These are phyloP conservation scores for Metschnikowia similis DNA, from an alignment of 805 yeast species.

Conservation along the genomic window DNA sequence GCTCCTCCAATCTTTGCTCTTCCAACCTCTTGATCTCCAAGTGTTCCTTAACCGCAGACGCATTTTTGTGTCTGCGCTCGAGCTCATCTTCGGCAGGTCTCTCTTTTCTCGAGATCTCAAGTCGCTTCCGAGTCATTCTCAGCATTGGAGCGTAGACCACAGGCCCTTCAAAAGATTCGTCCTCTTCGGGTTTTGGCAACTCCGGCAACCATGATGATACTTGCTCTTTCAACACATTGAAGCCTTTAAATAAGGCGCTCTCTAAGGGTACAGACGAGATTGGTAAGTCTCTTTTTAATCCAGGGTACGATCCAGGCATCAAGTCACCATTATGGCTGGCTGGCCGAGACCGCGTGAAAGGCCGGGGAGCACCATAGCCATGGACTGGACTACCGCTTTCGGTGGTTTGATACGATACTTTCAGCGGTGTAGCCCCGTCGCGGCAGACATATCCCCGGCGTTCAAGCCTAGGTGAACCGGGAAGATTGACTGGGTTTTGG, in stretches of 20 bases:
- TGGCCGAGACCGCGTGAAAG: neutral
- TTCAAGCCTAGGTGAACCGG: neutral
- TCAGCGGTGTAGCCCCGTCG: neutral
- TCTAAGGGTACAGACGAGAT: neutral
- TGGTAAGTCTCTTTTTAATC: too few species aligned
- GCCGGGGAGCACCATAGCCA: neutral
- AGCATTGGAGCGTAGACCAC: neutral
- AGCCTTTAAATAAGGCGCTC: neutral
- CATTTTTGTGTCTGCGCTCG: neutral
- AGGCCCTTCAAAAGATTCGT: neutral
- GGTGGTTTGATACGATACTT: neutral
- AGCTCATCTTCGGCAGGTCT: neutral
- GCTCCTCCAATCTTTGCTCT: neutral
- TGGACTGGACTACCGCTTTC: constrained; percentile 1
- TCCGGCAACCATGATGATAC: neutral
- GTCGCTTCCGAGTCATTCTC: neutral
- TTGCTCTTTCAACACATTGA: neutral
- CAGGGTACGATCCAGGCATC: neutral
- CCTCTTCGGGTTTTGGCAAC: neutral
- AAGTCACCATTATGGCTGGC: neutral
- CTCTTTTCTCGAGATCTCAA: neutral
- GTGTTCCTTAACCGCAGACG: neutral
- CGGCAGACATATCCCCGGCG: neutral
- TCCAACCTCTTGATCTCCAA: neutral
- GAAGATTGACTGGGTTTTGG: neutral